Evolutionary conservation across 495 filamentous ascomycete species (phyloP).

Genomic region (Podospora fimiseda): DNA sequence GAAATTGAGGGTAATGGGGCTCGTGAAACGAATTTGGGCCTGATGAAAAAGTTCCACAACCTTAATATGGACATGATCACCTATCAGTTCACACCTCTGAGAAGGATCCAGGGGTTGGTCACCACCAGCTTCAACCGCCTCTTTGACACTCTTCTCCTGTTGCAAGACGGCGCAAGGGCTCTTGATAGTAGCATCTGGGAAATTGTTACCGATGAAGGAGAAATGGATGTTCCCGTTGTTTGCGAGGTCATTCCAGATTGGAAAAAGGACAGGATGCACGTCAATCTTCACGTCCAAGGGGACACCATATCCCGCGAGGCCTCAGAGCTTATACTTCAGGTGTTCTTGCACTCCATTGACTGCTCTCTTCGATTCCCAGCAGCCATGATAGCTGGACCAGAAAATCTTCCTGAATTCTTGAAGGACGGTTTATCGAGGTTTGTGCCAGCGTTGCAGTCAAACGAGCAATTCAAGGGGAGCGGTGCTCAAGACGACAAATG

Average conservation of each 20-base stretch:
- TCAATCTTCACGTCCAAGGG: slow-evolving; percentile 24
- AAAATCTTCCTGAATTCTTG: not conserved
- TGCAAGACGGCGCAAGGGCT: slow-evolving; percentile 50
- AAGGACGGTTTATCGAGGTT: too few species aligned
- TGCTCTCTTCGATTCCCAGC: slow-evolving; percentile 27
- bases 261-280: slow-evolving; percentile 11
- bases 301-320: slow-evolving; percentile 36
- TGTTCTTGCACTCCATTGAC: slow-evolving; percentile 43
- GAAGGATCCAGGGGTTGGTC: slow-evolving; percentile 50
- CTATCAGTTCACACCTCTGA: slow-evolving; percentile 64
- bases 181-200: slow-evolving; percentile 59
- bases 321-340: slow-evolving; percentile 35
- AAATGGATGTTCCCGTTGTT: slow-evolving; percentile 70
- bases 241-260: slow-evolving; percentile 55
- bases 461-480: too few species aligned
- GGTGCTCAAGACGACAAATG: slow-evolving; percentile 37
- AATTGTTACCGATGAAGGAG: slow-evolving; percentile 57
- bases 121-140: slow-evolving; percentile 32
- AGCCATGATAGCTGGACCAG: slow-evolving; percentile 17
- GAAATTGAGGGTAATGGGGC: slow-evolving; percentile 34
- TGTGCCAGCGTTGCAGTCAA: too few species aligned
- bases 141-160: slow-evolving; percentile 71
- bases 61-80: slow-evolving; percentile 51
- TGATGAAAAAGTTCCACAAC: slow-evolving; percentile 48
- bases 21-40: slow-evolving; percentile 35